Evolutionary conservation across 148 eudicot species (phyloP).

Genomic region (Silene conica): DNA sequence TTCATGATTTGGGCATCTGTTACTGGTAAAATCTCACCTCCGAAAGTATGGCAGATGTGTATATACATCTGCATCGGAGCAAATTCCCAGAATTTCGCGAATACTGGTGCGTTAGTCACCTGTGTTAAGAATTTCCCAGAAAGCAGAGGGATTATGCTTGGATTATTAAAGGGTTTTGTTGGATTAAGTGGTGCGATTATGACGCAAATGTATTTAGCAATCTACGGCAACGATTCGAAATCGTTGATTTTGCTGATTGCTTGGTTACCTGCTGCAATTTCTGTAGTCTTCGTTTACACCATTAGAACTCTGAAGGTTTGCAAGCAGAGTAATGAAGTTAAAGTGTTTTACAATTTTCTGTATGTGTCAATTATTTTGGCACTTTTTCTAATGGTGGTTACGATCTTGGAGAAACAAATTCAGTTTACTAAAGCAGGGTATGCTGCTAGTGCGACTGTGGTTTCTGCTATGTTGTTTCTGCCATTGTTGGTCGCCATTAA

Average conservation of each 20-base stretch:
- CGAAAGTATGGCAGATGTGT: constrained; percentile 45
- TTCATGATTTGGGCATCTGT: constrained; percentile 49
- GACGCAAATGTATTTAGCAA: constrained; percentile 34
- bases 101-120: constrained; percentile 42
- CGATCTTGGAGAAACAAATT: constrained; percentile 27
- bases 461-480: constrained; percentile 23
- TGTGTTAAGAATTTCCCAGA: constrained; percentile 44
- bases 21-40: constrained; percentile 11
- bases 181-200: constrained; percentile 48
- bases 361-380: constrained; percentile 43
- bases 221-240: constrained; percentile 39
- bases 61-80: constrained; percentile 36
- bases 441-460: constrained; percentile 28
- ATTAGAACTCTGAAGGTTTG: constrained; percentile 31
- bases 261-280: constrained; percentile 48
- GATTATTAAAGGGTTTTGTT: constrained; percentile 43
- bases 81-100: constrained; percentile 39
- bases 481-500: constrained; percentile 26
- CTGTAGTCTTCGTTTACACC: constrained; percentile 34
- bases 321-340: constrained; percentile 30
- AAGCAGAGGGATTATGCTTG: constrained; percentile 45
- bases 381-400: constrained; percentile 42
- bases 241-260: constrained; percentile 42
- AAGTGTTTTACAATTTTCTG: constrained; percentile 34
- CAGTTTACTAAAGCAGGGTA: constrained; percentile 18